Base-by-base conservation (phyloP, 768 basidiomycete species). In the Cytidiella melzeri region DNA sequence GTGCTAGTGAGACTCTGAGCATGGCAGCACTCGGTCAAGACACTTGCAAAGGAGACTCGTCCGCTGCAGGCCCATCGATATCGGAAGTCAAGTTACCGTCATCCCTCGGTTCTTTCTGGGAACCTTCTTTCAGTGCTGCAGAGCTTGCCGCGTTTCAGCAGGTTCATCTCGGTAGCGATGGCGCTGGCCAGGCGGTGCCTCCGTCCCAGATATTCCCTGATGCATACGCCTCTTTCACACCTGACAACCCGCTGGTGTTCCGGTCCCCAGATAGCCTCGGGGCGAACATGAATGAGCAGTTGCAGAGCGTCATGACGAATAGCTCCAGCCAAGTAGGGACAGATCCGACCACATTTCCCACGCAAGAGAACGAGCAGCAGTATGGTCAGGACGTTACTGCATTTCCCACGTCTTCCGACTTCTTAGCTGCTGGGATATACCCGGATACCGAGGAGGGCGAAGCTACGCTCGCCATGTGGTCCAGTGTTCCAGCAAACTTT, bases 381-480 rank as follows among this genome's bases (percentile, higher is more conserved):
- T 20, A 34, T 18, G 19, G 7, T n/a, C 25, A 28, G 36, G 45
- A 27, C 15, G 30, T 15, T 15, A 7, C 30, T 12, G n/a, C 36
- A 20, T 38, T 10, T 5, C 20, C 34, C 15, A 21, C 28, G 18
- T 10, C 20, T 19, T 18, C n/a, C 13, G 36, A 21, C 18, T 30
- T 21, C 44, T 19, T 28, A 28, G 44, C 13, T 5, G 42, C 27
- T 20, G 37, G 19, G 21, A n/a, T 4, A 13, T n/a, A 5, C 20
- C 40, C 40, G 15, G 44, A 28, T 28, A 37, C 50, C 27, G 34
- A 44, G 19, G 45, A 52, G 61, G 74, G 81, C 54, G 63, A 44
- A 43, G 51, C 67, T 45, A 73, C 74, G 40, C 70, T 81, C 55
- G 69, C 72, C 12, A 79, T 83, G 76, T 84, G 81, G 81, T 77